Percentiles rank a stretch among this genome's conserved stretches.
phyloP scores from a whole-genome alignment of 208 protist genomes.

The Polymyxa betae region DNA sequence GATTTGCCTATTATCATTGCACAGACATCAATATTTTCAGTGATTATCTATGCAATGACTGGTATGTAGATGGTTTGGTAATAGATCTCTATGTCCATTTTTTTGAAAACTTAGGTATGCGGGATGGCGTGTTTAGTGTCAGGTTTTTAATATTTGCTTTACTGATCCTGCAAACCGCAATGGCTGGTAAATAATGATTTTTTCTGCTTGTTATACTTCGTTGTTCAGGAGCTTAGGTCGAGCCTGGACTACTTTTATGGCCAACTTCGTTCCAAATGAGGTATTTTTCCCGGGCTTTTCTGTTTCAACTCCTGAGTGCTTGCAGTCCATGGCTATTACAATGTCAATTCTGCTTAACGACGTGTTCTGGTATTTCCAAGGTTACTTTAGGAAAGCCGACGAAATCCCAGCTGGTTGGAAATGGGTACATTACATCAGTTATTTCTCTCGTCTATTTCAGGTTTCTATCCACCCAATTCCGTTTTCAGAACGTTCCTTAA shows the following conservation, averaged over 20 bases:
- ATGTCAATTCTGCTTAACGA: neutral
- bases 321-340: neutral
- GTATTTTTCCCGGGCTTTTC: neutral
- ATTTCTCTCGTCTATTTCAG: slow-evolving; percentile 33
- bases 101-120: slow-evolving; percentile 34
- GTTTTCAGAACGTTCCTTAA: neutral
- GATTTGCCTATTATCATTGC: neutral
- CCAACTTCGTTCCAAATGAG: slow-evolving; percentile 3
- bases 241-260: neutral
- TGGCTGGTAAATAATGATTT: neutral
- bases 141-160: neutral
- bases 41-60: slow-evolving; percentile 3
- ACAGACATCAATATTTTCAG: neutral
- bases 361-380: slow-evolving; percentile 12
- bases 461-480: neutral
- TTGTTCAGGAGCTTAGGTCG: neutral
- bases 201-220: neutral
- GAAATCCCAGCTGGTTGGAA: neutral
- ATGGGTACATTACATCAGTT: neutral
- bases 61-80: neutral
- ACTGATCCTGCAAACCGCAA: neutral
- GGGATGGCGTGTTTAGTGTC: slow-evolving; percentile 45
- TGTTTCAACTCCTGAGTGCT: neutral
- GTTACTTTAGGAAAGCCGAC: neutral
- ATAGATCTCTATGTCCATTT: neutral